Conservation (phyloP, 2,329 filamentous ascomycete species). For the Colletotrichum cordylinicola region DNA sequence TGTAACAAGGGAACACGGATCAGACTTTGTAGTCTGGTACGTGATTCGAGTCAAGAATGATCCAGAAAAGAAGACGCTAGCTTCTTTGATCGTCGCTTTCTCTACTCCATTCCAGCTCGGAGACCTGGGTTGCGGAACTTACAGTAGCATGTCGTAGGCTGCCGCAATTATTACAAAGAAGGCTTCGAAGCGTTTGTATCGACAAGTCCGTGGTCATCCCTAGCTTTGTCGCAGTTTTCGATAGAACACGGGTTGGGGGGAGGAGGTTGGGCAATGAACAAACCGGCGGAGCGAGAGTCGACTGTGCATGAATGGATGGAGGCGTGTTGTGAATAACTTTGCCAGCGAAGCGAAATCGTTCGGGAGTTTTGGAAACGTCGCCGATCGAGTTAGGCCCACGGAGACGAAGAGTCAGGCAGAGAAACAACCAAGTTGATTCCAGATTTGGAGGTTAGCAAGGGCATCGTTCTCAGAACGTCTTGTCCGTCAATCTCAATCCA, state of each 20-base stretch:
- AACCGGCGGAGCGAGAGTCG: neutral
- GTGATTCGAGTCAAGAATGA: no score
- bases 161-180: neutral
- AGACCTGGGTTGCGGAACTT: neutral
- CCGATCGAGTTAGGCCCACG: neutral
- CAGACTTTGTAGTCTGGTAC: no score
- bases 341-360: neutral
- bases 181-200: neutral
- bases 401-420: neutral
- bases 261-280: neutral
- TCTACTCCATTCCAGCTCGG: no score
- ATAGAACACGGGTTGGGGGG: neutral
- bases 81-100: no score
- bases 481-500: no score
- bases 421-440: neutral
- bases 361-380: neutral
- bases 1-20: no score
- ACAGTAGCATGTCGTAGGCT: neutral
- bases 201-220: neutral
- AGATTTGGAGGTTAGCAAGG: no score
- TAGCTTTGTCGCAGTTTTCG: neutral
- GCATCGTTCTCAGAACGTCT: no score
- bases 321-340: neutral
- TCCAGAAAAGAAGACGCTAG: no score
- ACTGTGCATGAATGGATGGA: neutral